Base-by-base conservation (phyloP, 371 early-diverging fungal species). In the Synchytrium microbalum region DNA sequence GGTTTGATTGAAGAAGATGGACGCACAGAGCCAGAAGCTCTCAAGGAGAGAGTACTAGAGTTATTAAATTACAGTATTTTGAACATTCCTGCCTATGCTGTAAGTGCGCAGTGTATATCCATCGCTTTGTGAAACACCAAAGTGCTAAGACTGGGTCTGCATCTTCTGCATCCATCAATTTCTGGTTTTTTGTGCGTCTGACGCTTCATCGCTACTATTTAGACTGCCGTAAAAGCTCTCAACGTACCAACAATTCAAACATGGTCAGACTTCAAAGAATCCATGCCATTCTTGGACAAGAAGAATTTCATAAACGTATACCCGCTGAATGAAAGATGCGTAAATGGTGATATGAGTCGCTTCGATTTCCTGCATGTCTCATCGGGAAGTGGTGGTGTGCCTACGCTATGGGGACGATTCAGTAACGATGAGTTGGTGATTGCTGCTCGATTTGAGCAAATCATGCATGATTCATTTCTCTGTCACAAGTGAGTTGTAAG, bases 401-500 rank as follows among this genome's bases (percentile, higher is more conserved):
- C 67, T n/a, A 67, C 67, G 1, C 38, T 68, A 32, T 67, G 67
- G 67, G 25, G 31, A 23, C 67, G 67, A 5, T 14, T 25, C 14
- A 19, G 10, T 19, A n/a, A 16, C 27, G 67, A 67, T 32, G 67
- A 67, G 33, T 52, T 67, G 23, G 10, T 38, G 23, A 30, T 67
- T 32, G 32, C 58, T 8, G 16, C 70, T 13, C 63, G 53, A 3
- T 67, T 72, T 55, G 67, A 70, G 54, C 70, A 61, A 32, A 61
- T 72, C 55, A 59, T 72, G 19, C 23, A 32, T 16, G 67, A 67
- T 33, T 33, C 62, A 5, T 67, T 70, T 60, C 23, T 23, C 3
- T 52, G 62, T 2, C 53, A 62, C 25, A 16, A n/a, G 3, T n/a
- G 32, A 3, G n/a, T 25, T 16, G n/a, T n/a, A n/a, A n/a, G n/a